phyloP scores from a whole-genome alignment of 495 filamentous ascomycete genomes.

The Neurospora sp. region DNA sequence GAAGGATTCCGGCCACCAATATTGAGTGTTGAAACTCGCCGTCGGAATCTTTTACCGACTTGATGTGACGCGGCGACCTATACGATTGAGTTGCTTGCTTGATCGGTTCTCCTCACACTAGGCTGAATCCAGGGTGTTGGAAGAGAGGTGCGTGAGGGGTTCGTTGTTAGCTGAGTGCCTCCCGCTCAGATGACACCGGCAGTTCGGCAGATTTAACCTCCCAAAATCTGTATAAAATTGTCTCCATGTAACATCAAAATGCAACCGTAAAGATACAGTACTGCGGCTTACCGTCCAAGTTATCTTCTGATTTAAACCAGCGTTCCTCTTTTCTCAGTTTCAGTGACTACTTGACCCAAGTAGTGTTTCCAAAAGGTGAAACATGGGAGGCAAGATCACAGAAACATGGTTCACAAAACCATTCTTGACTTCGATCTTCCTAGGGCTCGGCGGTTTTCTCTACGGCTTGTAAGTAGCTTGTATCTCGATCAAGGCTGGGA shows the following conservation, averaged over 20 bases:
- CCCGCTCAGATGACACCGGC: not conserved
- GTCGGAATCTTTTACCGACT: not conserved
- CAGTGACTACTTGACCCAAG: not conserved
- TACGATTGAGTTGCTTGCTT: not conserved
- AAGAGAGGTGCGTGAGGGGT: not conserved
- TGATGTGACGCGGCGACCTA: not conserved
- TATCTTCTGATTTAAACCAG: not conserved
- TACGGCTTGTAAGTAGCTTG: slow-evolving; percentile 22
- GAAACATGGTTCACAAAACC: slow-evolving; percentile 18
- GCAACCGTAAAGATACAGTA: not conserved
- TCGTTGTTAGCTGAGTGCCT: not conserved
- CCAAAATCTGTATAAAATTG: not conserved
- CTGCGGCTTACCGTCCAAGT: not conserved
- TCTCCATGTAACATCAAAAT: not conserved
- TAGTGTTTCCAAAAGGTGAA: not conserved
- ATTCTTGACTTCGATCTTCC: slow-evolving; percentile 24
- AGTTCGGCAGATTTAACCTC: not conserved
- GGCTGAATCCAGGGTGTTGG: not conserved
- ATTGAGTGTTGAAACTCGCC: not conserved
- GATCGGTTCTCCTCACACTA: not conserved
- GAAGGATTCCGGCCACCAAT: not conserved
- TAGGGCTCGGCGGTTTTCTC: slow-evolving; percentile 26
- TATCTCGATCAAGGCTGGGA: not conserved
- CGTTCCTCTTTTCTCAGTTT: not conserved
- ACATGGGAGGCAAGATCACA: not conserved